Base-by-base conservation (phyloP, 139 green algal species). In the Diplosphaera chodatii region DNA sequence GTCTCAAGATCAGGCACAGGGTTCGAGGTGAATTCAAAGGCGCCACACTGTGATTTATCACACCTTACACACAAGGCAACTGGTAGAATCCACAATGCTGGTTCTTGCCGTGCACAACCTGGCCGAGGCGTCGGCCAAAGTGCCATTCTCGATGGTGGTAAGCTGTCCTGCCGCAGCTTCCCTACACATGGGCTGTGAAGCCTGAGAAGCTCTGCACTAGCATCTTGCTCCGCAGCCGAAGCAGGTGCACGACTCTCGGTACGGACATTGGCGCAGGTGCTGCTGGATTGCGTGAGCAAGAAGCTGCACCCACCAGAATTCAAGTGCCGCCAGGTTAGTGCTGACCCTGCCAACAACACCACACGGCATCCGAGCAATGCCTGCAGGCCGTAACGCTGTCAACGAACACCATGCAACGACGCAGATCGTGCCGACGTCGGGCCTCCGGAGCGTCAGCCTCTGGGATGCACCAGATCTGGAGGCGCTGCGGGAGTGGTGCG, bases 371-470 rank as follows among this genome's bases (percentile, higher is more conserved):
- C 37, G 10, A 8, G 37, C 37, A 21, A 48, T n/a, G n/a, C n/a
- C n/a, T n/a, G n/a, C n/a, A n/a, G n/a, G n/a, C n/a, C n/a, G n/a
- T n/a, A n/a, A n/a, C n/a, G n/a, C n/a, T n/a, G n/a, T n/a, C n/a
- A n/a, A n/a, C n/a, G n/a, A n/a, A n/a, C n/a, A n/a, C n/a, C n/a
- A n/a, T n/a, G n/a, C n/a, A n/a, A n/a, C n/a, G n/a, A n/a, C n/a
- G n/a, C 70, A 88, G 78, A 66, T 90, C 2, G 59, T 87, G 10
- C 85, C 85, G 1, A 85, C 76, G 25, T 76, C 73, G 29, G 85
- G 85, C 4, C 37, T 40, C 4, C 74, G 33, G 4, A 82, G 65
- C 22, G 31, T 77, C 32, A 81, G 68, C 48, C 59, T 91, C 5
- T 91, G 85, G 85, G 85, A 91, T 65, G 77, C 75, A 2, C 55